Percentiles rank a stretch among this genome's conserved stretches.
Conservation (phyloP, 208 protist genomes). For the Acanthamoeba sp. region DNA sequence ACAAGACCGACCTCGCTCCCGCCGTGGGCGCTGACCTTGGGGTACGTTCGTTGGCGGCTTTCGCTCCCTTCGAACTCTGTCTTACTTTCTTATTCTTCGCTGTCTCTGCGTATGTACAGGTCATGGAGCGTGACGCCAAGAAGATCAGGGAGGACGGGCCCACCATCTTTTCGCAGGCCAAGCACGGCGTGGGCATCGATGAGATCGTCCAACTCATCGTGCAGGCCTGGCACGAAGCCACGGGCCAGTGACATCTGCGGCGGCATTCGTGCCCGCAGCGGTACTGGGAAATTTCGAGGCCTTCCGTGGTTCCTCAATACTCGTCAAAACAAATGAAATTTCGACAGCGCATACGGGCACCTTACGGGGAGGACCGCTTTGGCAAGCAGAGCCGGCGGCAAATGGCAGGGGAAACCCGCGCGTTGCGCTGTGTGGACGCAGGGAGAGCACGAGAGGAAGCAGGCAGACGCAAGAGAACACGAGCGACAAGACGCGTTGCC, state of each 20-base stretch:
- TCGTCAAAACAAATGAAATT: not conserved
- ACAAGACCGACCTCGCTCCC: constrained; percentile 84
- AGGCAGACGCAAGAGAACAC: too few relatives aligned
- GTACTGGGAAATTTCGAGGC: not conserved
- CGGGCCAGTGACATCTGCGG: not conserved
- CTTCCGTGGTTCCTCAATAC: constrained; percentile 5
- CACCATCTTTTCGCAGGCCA: constrained; percentile 60
- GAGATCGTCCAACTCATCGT: constrained; percentile 69
- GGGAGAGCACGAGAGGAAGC: too few relatives aligned
- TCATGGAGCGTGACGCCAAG: constrained; percentile 74
- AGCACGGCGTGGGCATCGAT: constrained; percentile 68
- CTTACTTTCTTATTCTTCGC: too few relatives aligned
- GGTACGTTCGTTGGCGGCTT: constrained; percentile 61
- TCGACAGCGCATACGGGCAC: not conserved
- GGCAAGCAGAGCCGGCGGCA: too few relatives aligned
- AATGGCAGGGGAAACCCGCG: too few relatives aligned
- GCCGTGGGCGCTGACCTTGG: constrained; percentile 83
- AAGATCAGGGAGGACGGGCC: constrained; percentile 40
- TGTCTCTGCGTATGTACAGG: not conserved
- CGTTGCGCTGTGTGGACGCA: too few relatives aligned
- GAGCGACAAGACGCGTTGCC: too few relatives aligned
- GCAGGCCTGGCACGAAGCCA: constrained; percentile 34
- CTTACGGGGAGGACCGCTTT: not conserved
- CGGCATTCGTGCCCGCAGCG: not conserved
- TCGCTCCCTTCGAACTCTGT: too few relatives aligned